phyloP scores from a whole-genome alignment of 345 rosid genomes.

The Euphorbia lathyris region DNA sequence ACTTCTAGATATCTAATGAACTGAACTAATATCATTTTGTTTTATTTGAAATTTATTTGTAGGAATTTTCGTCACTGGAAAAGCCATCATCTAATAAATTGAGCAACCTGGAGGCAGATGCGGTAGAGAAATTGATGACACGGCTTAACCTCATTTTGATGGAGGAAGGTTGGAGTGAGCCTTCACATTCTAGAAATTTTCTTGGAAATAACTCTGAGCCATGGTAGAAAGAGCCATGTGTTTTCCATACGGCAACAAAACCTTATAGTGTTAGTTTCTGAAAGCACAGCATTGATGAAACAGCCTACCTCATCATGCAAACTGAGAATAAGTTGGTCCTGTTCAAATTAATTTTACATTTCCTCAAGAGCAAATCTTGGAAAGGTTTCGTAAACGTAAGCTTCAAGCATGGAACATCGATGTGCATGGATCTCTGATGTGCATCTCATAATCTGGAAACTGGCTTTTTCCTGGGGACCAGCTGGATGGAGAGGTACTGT shows the following conservation, averaged over 20 bases:
- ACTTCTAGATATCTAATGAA: neutral
- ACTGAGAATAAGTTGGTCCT: neutral
- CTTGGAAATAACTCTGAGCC: conserved; percentile 57
- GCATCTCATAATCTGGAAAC: neutral
- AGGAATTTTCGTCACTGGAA: conserved; percentile 29
- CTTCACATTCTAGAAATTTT: conserved; percentile 42
- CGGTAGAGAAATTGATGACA: conserved; percentile 43
- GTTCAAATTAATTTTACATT: neutral
- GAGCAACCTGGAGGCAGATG: conserved; percentile 47
- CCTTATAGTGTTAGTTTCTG: neutral
- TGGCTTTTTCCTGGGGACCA: too few species aligned
- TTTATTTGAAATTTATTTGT: neutral
- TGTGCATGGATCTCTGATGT: neutral
- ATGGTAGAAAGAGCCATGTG: conserved; percentile 33
- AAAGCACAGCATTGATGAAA: neutral
- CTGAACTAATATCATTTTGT: neutral
- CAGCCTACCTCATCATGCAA: neutral
- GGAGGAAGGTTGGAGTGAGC: conserved; percentile 62
- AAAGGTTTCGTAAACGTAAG: neutral
- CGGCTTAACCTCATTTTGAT: conserved; percentile 55
- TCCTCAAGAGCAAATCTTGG: neutral
- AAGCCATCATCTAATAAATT: conserved; percentile 22
- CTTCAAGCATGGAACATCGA: neutral
- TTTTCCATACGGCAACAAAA: neutral
- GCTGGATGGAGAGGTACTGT: too few species aligned